Percentiles rank a stretch among this genome's conserved stretches.
Conservation (phyloP, 78 protist genomes). For the Guillardia theta region DNA sequence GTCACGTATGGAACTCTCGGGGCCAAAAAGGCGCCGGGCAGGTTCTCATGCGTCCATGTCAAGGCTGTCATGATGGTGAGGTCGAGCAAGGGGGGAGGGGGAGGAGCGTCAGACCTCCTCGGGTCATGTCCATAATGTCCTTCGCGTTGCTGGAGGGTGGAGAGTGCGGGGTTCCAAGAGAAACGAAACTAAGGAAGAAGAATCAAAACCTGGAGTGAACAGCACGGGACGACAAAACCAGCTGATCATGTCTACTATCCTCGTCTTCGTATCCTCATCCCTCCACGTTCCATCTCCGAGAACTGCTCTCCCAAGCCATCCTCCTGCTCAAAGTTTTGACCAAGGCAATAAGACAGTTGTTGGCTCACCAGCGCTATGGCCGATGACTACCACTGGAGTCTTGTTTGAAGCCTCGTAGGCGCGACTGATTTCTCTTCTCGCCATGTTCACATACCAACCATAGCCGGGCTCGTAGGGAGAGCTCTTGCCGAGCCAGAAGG, state of each 20-base stretch:
- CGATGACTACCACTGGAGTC: background rate
- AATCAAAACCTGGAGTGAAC: no score
- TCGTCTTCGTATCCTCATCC: background rate
- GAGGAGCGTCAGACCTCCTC: no score
- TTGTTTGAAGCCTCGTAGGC: background rate
- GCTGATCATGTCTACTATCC: background rate
- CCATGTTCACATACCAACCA: background rate
- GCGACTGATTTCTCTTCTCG: background rate
- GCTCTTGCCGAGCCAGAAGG: background rate
- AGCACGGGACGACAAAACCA: no score
- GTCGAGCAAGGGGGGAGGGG: no score
- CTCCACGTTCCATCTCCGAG: background rate
- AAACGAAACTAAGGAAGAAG: background rate
- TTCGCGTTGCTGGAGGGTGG: background rate
- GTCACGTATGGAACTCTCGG: background rate
- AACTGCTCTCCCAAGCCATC: background rate
- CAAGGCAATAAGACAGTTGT: no score
- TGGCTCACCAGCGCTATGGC: conserved; percentile 4
- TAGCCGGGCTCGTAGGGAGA: background rate
- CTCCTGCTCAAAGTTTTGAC: no score
- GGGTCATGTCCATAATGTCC: conserved; percentile 1
- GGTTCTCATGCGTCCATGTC: background rate
- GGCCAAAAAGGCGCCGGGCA: background rate
- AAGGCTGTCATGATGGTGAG: no score
- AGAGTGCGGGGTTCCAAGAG: background rate